A percentile compares a stretch with the other conserved stretches of the same genome.
Evolutionary conservation across 2,329 filamentous ascomycete species (phyloP).

Genomic region (Zymoseptoria crescenta): DNA sequence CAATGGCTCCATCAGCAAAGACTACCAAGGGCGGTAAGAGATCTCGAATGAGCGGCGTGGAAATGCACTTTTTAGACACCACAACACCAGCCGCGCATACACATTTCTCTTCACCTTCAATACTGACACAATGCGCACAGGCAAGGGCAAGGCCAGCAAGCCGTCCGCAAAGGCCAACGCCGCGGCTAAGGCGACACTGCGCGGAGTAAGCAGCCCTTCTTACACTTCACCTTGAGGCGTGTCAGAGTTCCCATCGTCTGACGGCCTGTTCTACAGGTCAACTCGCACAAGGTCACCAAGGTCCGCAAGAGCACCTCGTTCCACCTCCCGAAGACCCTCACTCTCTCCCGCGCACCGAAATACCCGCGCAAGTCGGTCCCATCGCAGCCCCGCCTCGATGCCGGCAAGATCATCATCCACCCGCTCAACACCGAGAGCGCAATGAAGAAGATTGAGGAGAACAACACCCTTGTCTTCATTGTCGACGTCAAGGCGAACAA

Average conservation of each 20-base stretch:
- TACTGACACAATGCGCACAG: slow-evolving; percentile 30
- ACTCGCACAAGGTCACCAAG: slow-evolving; percentile 85
- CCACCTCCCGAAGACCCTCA: slow-evolving; percentile 95
- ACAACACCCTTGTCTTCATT: slow-evolving; percentile 74
- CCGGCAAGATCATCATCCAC: slow-evolving; percentile 96
- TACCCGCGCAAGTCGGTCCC: slow-evolving; percentile 95
- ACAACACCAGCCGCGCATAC: slow-evolving; percentile 2
- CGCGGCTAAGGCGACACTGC: slow-evolving; percentile 92
- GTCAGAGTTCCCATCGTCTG: slow-evolving; percentile 45
- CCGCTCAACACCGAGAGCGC: slow-evolving; percentile 99
- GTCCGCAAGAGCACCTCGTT: slow-evolving; percentile 88
- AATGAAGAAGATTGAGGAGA: slow-evolving; percentile 99
- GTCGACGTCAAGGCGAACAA: slow-evolving; percentile 78
- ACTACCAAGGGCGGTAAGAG: not conserved
- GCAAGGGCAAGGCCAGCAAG: slow-evolving; percentile 48
- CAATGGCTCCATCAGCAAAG: slow-evolving; percentile 27
- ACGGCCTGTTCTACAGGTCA: slow-evolving; percentile 50
- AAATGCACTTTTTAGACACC: not conserved
- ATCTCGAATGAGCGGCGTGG: not conserved
- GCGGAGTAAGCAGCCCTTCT: slow-evolving; percentile 65
- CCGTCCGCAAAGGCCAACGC: slow-evolving; percentile 68
- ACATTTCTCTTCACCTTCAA: slow-evolving; percentile 1
- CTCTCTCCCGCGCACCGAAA: slow-evolving; percentile 83
- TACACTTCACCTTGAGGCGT: slow-evolving; percentile 36
- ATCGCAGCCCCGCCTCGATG: slow-evolving; percentile 83